Evolutionary conservation across 2,329 filamentous ascomycete genomes (phyloP), one percentile per base, ranked within the genome.

Genomic region (Esteya vermicola): DNA sequence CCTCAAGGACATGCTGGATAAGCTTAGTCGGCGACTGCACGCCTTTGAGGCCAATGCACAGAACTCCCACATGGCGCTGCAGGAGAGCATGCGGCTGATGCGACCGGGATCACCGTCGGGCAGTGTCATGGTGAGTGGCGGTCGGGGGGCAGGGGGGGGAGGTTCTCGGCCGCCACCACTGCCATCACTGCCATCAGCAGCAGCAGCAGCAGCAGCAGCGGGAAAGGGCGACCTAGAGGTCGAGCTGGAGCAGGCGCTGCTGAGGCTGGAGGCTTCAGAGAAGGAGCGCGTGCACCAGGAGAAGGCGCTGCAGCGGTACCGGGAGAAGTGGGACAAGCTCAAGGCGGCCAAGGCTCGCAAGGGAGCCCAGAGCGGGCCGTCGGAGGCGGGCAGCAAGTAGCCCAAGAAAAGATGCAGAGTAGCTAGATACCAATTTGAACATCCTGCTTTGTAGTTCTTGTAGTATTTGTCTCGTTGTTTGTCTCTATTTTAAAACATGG

Each of bases 21-120:
- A 85, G 37, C 72, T 95, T 27, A 84, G 82, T 46, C 84, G 81
- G 50, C 76, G 89, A 1, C 71, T 98, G n/a, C 83, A 91, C 51
- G 81, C 86, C 46, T 98, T 94, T 62, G 89, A 98, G 59, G 79
- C 85, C 30, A 88, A 85, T 51, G 85, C 86, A 0, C 91, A 96
- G 59, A 85, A 80, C 47, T 88, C 82, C 28, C 84, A 81, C 39
- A 74, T 88, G 60, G 85, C 85, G 4, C 70, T 96, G 26, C 84
- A 88, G 13, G 85, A 95, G 56, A 93, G 85, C 49, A 78, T 77
- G 55, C 65, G 75, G n/a, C 57, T 79, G 6, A 70, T 75, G 59
- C 63, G 69, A 13, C 71, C 73, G 2, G 64, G 65, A 5, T 77
- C 72, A 28, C 73, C 30, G 19, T 41, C 36, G 6, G 39, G 31